These are phyloP conservation scores for Oenanthe javanica DNA, from an alignment of 140 eudicot species.

Conservation along the genomic window DNA sequence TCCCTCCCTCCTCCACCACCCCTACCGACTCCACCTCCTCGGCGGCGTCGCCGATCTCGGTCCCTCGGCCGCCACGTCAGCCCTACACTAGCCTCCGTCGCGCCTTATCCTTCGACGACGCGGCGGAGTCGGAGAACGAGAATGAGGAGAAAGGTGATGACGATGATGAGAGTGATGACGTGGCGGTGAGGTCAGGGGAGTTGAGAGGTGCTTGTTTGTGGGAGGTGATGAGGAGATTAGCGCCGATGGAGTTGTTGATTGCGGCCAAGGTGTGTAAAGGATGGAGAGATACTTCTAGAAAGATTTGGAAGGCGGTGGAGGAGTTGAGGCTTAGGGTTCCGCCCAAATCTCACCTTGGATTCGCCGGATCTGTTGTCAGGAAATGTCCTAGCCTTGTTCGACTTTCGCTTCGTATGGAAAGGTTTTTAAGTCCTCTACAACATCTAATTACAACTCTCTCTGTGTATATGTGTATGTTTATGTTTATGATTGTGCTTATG, in stretches of 20 bases:
- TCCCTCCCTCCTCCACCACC: slow-evolving; percentile 19
- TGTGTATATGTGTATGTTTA: not conserved
- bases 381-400: slow-evolving; percentile 64
- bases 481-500: not conserved
- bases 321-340: slow-evolving; percentile 86
- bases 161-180: slow-evolving; percentile 7
- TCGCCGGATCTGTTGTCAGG: slow-evolving; percentile 71
- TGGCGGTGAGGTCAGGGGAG: slow-evolving; percentile 28
- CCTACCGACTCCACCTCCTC: slow-evolving; percentile 21
- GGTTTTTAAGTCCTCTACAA: slow-evolving; percentile 31
- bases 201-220: slow-evolving; percentile 49
- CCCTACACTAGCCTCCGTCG: slow-evolving; percentile 38
- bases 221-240: slow-evolving; percentile 74
- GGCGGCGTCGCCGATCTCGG: slow-evolving; percentile 25
- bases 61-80: slow-evolving; percentile 19
- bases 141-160: slow-evolving; percentile 20
- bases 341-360: slow-evolving; percentile 47
- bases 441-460: slow-evolving; percentile 27
- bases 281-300: slow-evolving; percentile 60
- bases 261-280: slow-evolving; percentile 83
- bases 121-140: slow-evolving; percentile 26
- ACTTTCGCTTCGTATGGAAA: slow-evolving; percentile 75
- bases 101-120: slow-evolving; percentile 67
- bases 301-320: slow-evolving; percentile 75
- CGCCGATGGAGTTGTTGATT: slow-evolving; percentile 64